These are phyloP conservation scores for Ganoderma leucocontextum DNA, from an alignment of 1,284 basidiomycete species.

Conservation along the genomic window DNA sequence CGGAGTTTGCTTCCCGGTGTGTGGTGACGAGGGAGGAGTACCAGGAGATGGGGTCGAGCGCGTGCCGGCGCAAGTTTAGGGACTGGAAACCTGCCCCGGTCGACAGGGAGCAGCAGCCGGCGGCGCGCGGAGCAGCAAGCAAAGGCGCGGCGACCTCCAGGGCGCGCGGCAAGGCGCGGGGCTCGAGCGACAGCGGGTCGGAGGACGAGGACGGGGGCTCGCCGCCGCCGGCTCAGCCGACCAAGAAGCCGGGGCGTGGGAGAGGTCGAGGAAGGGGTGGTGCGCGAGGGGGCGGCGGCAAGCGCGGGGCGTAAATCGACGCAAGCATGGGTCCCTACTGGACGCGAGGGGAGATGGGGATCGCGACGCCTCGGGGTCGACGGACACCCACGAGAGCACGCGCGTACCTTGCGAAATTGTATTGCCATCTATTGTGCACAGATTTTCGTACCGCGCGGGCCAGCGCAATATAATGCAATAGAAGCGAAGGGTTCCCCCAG, in stretches of 20 bases:
- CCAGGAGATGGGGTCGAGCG: conserved; percentile 79
- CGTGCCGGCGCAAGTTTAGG: conserved; percentile 73
- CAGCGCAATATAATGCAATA: conserved; percentile 5
- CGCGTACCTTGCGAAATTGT: conserved; percentile 8
- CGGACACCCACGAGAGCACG: conserved; percentile 9
- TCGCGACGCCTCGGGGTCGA: conserved; percentile 3
- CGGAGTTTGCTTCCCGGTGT: conserved; percentile 55
- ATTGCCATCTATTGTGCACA: background rate
- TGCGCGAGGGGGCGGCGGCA: conserved; percentile 25
- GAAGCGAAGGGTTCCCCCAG: conserved; percentile 1
- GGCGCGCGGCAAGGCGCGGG: conserved; percentile 8
- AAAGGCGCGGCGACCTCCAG: background rate
- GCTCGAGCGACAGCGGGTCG: conserved; percentile 21
- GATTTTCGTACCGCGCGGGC: background rate
- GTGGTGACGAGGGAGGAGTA: conserved; percentile 84
- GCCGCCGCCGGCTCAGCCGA: conserved; percentile 25
- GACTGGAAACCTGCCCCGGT: conserved; percentile 48
- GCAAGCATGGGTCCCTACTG: background rate
- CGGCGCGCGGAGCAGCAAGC: conserved; percentile 2
- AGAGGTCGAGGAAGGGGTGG: conserved; percentile 31
- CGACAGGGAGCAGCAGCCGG: conserved; percentile 19
- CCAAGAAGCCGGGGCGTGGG: conserved; percentile 32
- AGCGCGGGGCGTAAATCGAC: conserved; percentile 20
- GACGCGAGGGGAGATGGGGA: background rate
- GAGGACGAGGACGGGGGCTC: conserved; percentile 33